Conservation (phyloP, 257 asterid genomes). For the Pogostemon cablin region DNA sequence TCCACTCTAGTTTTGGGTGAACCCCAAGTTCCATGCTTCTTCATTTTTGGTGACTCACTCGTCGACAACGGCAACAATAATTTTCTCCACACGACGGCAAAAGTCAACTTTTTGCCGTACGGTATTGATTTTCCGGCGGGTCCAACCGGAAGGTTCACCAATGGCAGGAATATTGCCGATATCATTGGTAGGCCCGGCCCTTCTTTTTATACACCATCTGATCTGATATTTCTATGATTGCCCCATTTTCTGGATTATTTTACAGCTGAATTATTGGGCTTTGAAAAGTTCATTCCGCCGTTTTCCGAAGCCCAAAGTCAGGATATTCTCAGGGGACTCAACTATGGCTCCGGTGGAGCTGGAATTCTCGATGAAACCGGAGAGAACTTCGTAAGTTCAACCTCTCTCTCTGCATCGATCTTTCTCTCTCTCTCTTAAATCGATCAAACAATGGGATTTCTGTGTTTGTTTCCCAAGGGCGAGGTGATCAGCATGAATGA, state of each 20-base stretch:
- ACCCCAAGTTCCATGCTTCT: constrained; percentile 47
- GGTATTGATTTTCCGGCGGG: constrained; percentile 52
- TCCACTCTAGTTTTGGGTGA: not conserved
- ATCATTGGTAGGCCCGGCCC: constrained; percentile 32
- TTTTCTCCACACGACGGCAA: constrained; percentile 12
- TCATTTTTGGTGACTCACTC: constrained; percentile 50
- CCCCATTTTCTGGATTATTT: no score
- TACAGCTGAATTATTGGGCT: constrained; percentile 56
- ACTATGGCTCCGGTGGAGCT: constrained; percentile 64
- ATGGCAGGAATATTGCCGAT: constrained; percentile 44
- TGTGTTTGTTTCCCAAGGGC: constrained; percentile 26
- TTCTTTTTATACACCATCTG: not conserved
- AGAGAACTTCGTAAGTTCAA: constrained; percentile 35
- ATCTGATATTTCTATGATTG: not conserved
- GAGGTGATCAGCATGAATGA: constrained; percentile 34
- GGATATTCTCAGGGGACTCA: constrained; percentile 49
- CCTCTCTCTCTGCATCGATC: not conserved
- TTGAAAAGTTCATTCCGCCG: constrained; percentile 46
- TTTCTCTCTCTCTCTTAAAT: not conserved
- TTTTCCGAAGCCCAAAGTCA: constrained; percentile 41
- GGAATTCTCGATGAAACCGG: constrained; percentile 66
- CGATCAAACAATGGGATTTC: no score
- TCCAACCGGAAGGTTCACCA: constrained; percentile 56
- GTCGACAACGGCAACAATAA: constrained; percentile 59
- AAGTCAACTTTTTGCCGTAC: constrained; percentile 45